A percentile compares a stretch with the other conserved stretches of the same genome.
These are phyloP conservation scores for Xerocomus brunneocitrinus DNA, from an alignment of 768 basidiomycete species.

Conservation along the genomic window DNA sequence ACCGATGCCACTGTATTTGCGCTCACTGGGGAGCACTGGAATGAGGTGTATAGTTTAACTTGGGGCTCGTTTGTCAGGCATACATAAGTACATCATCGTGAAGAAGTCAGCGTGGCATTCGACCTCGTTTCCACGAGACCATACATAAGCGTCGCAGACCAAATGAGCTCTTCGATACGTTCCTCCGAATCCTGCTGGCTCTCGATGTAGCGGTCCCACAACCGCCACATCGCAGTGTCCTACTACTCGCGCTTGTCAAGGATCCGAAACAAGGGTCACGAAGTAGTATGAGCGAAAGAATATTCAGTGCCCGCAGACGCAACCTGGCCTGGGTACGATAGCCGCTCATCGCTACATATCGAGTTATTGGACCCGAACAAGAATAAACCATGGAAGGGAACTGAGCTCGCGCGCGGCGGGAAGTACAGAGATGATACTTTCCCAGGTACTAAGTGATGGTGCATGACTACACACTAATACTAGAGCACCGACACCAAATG, in stretches of 20 bases:
- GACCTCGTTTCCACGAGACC: constrained; percentile 36
- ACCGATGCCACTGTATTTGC: constrained; percentile 69
- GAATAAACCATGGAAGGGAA: background rate
- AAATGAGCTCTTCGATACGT: constrained; percentile 61
- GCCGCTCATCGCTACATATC: constrained; percentile 19
- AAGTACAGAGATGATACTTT: no score
- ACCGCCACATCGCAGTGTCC: constrained; percentile 32
- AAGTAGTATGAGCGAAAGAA: constrained; percentile 48
- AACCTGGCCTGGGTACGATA: constrained; percentile 21
- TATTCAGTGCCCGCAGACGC: constrained; percentile 44
- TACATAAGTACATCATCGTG: constrained; percentile 24
- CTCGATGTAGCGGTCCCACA: constrained; percentile 43
- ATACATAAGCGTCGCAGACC: constrained; percentile 53
- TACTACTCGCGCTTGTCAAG: constrained; percentile 30
- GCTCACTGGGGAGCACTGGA: constrained; percentile 27
- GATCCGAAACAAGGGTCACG: constrained; percentile 39
- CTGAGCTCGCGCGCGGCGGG: background rate
- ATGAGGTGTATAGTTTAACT: no score
- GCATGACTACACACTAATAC: no score
- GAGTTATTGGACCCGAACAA: background rate
- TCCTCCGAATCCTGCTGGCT: constrained; percentile 37
- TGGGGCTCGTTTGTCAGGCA: constrained; percentile 1
- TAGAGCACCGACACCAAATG: no score
- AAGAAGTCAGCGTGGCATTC: constrained; percentile 64
- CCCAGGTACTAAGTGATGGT: no score